These are phyloP conservation scores for Earliella scabrosa DNA, from an alignment of 1,284 basidiomycete species.

Conservation along the genomic window DNA sequence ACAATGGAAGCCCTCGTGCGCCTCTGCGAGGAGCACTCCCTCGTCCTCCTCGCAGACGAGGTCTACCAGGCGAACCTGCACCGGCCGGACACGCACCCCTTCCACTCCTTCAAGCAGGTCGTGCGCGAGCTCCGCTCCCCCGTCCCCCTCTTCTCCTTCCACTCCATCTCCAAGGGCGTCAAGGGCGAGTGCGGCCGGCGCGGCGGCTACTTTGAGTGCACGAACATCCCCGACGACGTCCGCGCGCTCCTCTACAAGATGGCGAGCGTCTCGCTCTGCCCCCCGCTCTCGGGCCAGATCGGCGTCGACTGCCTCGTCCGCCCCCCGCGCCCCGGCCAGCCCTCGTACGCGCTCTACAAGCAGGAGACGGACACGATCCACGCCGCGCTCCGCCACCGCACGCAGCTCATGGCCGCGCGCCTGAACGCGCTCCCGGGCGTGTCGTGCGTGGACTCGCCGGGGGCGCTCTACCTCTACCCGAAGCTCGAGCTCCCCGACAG, in stretches of 20 bases:
- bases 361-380: constrained; percentile 84
- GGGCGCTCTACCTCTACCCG: constrained; percentile 90
- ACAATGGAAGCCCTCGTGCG: constrained; percentile 79
- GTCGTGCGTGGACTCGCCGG: constrained; percentile 87
- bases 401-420: constrained; percentile 71
- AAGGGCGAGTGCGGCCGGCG: constrained; percentile 92
- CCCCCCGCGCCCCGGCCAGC: constrained; percentile 77
- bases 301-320: constrained; percentile 91
- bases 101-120: constrained; percentile 92
- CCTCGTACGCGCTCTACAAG: constrained; percentile 80
- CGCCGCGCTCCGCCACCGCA: constrained; percentile 73
- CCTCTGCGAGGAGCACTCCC: constrained; percentile 83
- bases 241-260: constrained; percentile 93
- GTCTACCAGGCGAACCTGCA: constrained; percentile 96
- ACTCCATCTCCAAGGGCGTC: constrained; percentile 95
- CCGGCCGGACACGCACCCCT: constrained; percentile 65
- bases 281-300: constrained; percentile 88
- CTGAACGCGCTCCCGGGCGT: constrained; percentile 83
- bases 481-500: constrained; percentile 70
- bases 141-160: constrained; percentile 89
- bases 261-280: constrained; percentile 88
- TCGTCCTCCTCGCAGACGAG: constrained; percentile 93
- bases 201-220: constrained; percentile 92
- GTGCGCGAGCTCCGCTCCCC: constrained; percentile 65
- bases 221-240: constrained; percentile 79